A percentile compares a stretch with the other conserved stretches of the same genome.
These are phyloP conservation scores for Pleurotus giganteus DNA, from an alignment of 768 basidiomycete species.

Conservation along the genomic window DNA sequence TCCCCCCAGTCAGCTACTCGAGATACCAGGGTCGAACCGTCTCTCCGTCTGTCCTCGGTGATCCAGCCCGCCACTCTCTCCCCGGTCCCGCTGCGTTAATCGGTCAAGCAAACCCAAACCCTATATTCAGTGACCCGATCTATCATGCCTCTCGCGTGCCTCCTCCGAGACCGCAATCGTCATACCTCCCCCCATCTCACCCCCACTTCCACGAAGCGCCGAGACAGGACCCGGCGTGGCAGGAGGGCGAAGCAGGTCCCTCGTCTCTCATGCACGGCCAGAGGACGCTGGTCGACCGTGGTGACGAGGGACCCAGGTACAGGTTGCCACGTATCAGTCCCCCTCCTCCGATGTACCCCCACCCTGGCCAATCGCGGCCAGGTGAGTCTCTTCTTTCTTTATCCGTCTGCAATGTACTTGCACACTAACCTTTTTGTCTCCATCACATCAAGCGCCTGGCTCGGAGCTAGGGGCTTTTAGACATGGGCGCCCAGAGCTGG, in stretches of 20 bases:
- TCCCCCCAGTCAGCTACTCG: neutral
- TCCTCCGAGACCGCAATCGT: slow-evolving; percentile 23
- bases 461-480: slow-evolving; percentile 4
- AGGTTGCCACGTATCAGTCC: slow-evolving; percentile 2
- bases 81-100: slow-evolving; percentile 18
- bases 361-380: neutral
- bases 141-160: slow-evolving; percentile 26
- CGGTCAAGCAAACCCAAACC: slow-evolving; percentile 23
- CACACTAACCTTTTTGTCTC: neutral
- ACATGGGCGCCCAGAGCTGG: neutral
- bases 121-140: slow-evolving; percentile 29
- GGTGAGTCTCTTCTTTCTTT: neutral
- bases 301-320: slow-evolving; percentile 14
- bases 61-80: slow-evolving; percentile 22
- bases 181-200: slow-evolving; percentile 13
- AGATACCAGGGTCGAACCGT: neutral
- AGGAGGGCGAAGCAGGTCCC: slow-evolving; percentile 45
- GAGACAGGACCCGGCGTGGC: slow-evolving; percentile 17
- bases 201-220: slow-evolving; percentile 16
- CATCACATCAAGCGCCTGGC: neutral
- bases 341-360: slow-evolving; percentile 1
- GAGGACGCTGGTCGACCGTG: slow-evolving; percentile 16
- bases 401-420: neutral
- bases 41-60: slow-evolving; percentile 8
- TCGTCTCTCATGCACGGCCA: slow-evolving; percentile 32